Evolutionary conservation across 139 green algal species (phyloP).

Genomic region (Marvania coccoides): DNA sequence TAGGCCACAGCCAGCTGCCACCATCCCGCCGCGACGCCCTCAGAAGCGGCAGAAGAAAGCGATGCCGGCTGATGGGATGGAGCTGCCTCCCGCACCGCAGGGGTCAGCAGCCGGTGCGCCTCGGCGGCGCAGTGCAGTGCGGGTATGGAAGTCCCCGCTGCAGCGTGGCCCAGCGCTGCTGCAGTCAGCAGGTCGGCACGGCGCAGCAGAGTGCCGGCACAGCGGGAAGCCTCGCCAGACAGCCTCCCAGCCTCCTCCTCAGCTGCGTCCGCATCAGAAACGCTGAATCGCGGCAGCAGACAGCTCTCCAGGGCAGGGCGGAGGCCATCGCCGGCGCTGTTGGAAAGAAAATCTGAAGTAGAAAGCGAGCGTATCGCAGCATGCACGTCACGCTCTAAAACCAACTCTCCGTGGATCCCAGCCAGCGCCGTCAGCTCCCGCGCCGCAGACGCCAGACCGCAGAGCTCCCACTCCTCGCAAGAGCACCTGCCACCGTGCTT

Average conservation of each 20-base stretch:
- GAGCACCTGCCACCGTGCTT: no score
- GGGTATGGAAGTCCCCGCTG: background rate
- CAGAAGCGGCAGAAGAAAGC: background rate
- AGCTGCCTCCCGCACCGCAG: background rate
- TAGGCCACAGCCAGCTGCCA: conserved; percentile 30
- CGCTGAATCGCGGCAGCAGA: background rate
- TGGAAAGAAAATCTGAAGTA: no score
- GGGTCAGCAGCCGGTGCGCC: conserved; percentile 15
- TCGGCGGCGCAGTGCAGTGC: conserved; percentile 20
- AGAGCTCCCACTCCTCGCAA: background rate
- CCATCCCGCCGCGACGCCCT: conserved; percentile 5
- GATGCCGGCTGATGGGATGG: background rate
- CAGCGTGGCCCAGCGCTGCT: background rate
- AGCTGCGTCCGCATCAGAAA: background rate
- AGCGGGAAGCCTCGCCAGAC: background rate
- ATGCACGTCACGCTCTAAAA: no score
- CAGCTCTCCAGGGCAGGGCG: background rate
- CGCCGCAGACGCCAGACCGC: background rate
- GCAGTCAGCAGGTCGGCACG: background rate
- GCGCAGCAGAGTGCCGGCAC: background rate
- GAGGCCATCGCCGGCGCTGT: background rate
- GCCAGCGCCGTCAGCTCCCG: background rate
- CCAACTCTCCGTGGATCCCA: background rate
- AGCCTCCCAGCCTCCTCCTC: background rate
- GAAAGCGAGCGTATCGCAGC: no score